Conservation (phyloP, 371 early-diverging fungal genomes). For the Mucor mucedo region DNA sequence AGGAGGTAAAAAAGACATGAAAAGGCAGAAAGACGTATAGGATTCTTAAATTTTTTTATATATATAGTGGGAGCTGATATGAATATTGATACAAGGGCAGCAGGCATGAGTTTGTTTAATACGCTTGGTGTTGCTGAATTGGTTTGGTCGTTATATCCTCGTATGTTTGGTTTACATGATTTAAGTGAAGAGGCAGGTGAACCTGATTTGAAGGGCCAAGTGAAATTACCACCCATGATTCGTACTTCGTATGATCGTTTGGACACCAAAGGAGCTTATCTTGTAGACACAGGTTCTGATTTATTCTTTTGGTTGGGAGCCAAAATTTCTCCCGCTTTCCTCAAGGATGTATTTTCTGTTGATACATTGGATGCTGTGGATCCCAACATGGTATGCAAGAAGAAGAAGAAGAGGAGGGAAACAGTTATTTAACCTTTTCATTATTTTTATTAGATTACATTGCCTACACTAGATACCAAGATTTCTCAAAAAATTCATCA, state of each 20-base stretch:
- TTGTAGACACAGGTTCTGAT: conserved; percentile 83
- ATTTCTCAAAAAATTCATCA: conserved; percentile 61
- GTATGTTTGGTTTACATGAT: conserved; percentile 75
- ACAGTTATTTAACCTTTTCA: not conserved
- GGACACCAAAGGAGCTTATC: conserved; percentile 74
- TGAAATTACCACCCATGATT: conserved; percentile 68
- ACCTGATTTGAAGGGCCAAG: conserved; percentile 44
- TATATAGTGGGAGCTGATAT: conserved; percentile 63
- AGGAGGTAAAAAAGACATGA: conserved; percentile 47
- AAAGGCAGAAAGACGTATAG: not conserved
- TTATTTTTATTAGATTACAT: conserved; percentile 24
- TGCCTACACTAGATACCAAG: conserved; percentile 63
- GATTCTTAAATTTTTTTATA: too few relatives aligned
- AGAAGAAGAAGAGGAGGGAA: not conserved
- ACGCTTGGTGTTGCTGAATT: conserved; percentile 74
- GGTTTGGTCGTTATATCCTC: conserved; percentile 86
- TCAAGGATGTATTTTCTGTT: conserved; percentile 81
- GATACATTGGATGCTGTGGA: conserved; percentile 76
- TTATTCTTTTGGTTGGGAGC: conserved; percentile 91
- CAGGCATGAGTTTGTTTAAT: conserved; percentile 79
- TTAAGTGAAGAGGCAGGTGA: conserved; percentile 55
- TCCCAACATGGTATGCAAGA: conserved; percentile 59
- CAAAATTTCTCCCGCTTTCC: conserved; percentile 59
- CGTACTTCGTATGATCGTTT: conserved; percentile 84
- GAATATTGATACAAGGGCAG: conserved; percentile 79